A percentile compares a stretch with the other conserved stretches of the same genome.
Conservation (phyloP, 192 early-diverging fungal species). For the Entomortierella parvispora region DNA sequence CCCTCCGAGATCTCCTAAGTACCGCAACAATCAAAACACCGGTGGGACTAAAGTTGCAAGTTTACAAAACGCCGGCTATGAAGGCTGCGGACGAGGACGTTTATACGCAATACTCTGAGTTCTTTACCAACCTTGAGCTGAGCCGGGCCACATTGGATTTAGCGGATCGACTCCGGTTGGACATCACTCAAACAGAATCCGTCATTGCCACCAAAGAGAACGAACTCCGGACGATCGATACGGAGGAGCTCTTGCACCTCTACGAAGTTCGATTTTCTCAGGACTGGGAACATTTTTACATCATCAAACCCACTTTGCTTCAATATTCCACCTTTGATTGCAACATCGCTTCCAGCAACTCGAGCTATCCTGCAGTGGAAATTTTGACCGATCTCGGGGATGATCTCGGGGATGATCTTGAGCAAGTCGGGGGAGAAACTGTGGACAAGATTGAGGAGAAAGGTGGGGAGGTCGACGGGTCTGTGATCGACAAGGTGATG, state of each 20-base stretch:
- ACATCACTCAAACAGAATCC: not conserved
- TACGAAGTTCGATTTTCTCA: conserved; percentile 8
- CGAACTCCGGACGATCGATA: not conserved
- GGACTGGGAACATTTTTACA: conserved; percentile 8
- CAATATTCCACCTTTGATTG: conserved; percentile 10
- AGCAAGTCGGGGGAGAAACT: not conserved
- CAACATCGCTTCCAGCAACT: not conserved
- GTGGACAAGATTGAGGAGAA: not conserved
- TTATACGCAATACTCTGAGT: not conserved
- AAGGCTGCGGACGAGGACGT: not conserved
- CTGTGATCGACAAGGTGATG: not conserved
- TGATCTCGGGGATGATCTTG: too few relatives aligned
- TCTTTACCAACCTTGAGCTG: not conserved
- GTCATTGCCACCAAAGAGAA: conserved; percentile 3
- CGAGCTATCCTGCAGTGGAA: not conserved
- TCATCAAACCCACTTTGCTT: conserved; percentile 2
- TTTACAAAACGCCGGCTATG: not conserved
- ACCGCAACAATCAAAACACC: conserved; percentile 19
- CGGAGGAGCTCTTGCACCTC: conserved; percentile 11
- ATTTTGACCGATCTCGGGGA: not conserved
- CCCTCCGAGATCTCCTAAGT: conserved; percentile 1
- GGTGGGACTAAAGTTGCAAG: conserved; percentile 1
- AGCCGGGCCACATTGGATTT: not conserved
- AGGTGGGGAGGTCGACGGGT: conserved; percentile 2
- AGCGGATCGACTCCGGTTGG: not conserved